Evolutionary conservation across 2,329 filamentous ascomycete species (phyloP).

Genomic region (Elsinoe necatrix): DNA sequence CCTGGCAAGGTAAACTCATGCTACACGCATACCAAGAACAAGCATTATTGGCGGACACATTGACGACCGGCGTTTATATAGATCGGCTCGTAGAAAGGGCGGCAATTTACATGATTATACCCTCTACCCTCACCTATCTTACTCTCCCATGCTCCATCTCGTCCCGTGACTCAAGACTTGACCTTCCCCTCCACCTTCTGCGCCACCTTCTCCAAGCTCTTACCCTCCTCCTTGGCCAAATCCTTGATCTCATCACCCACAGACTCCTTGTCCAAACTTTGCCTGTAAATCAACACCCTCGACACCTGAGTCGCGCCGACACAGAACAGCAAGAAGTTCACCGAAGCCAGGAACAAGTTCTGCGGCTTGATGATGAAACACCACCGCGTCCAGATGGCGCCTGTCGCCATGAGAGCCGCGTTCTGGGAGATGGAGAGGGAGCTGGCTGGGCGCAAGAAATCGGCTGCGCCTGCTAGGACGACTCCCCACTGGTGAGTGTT

Average conservation of each 20-base stretch:
- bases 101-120: conserved; percentile 13
- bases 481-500: conserved; percentile 62
- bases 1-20: conserved; percentile 23
- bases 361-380: conserved; percentile 93
- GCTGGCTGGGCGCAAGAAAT: conserved; percentile 84
- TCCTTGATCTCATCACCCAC: conserved; percentile 37
- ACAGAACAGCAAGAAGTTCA: conserved; percentile 94
- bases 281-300: conserved; percentile 63
- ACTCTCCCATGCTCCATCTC: background rate
- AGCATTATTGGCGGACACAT: conserved; percentile 2
- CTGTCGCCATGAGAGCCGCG: conserved; percentile 77
- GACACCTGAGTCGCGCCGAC: conserved; percentile 76
- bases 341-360: conserved; percentile 85
- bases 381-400: conserved; percentile 97
- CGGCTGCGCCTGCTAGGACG: conserved; percentile 83
- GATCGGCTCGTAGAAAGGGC: conserved; percentile 2
- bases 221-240: conserved; percentile 30
- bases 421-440: conserved; percentile 93
- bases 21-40: conserved; percentile 4
- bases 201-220: conserved; percentile 28
- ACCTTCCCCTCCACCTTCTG: conserved; percentile 33
- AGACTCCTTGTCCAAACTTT: conserved; percentile 47
- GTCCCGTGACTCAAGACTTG: background rate
- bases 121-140: background rate
- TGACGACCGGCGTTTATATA: conserved; percentile 11